These are phyloP conservation scores for Fusarium buxicola DNA, from an alignment of 2,329 filamentous ascomycete genomes.

Conservation along the genomic window DNA sequence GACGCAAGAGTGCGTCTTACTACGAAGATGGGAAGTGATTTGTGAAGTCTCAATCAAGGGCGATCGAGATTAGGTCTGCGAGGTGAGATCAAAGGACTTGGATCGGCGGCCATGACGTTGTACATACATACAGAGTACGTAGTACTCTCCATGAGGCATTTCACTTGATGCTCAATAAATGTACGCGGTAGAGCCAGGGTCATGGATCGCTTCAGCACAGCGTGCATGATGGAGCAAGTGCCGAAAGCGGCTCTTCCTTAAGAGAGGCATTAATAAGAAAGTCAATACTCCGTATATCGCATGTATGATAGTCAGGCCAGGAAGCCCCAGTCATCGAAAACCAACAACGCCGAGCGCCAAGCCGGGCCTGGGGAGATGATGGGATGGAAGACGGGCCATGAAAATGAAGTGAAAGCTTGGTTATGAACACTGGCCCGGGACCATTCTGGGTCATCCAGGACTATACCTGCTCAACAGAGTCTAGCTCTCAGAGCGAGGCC, in stretches of 20 bases:
- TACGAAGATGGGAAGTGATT: too few species aligned
- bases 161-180: constrained; percentile 20
- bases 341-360: constrained; percentile 10
- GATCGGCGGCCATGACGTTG: constrained; percentile 30
- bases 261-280: constrained; percentile 13
- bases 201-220: constrained; percentile 19
- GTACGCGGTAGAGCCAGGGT: constrained; percentile 11
- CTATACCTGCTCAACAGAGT: constrained; percentile 7
- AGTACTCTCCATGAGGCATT: constrained; percentile 36
- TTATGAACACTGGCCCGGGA: constrained; percentile 11
- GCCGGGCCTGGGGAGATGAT: constrained; percentile 16
- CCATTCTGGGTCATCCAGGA: constrained; percentile 8
- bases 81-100: constrained; percentile 35
- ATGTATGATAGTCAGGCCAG: constrained; percentile 2
- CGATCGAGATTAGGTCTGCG: neutral
- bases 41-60: constrained; percentile 1
- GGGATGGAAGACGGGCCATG: constrained; percentile 14
- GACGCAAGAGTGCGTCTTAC: neutral
- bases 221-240: constrained; percentile 3
- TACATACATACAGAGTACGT: too few species aligned
- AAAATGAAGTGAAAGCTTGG: constrained; percentile 22
- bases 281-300: constrained; percentile 10
- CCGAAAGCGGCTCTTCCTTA: constrained; percentile 25
- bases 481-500: constrained; percentile 21
- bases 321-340: constrained; percentile 1